Percentiles rank a stretch among this genome's conserved stretches.
phyloP scores from a whole-genome alignment of 2,329 filamentous ascomycete species.

The Fusarium gaditjirri region DNA sequence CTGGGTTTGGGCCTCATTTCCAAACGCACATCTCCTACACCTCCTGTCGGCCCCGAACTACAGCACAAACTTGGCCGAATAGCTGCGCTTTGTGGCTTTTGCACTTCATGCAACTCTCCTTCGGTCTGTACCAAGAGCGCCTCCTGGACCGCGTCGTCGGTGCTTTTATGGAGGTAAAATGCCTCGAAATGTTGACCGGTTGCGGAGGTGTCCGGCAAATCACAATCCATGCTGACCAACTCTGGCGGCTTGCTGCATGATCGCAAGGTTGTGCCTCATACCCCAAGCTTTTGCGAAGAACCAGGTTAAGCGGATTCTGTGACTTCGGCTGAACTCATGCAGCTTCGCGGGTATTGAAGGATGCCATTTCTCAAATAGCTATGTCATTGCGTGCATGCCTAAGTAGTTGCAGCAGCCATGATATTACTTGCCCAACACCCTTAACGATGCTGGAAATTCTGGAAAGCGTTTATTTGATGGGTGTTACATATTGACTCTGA shows the following conservation, averaged over 20 bases:
- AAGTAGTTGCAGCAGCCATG: constrained; percentile 26
- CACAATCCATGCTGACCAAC: constrained; percentile 24
- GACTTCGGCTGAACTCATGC: constrained; percentile 27
- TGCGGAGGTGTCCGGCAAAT: constrained; percentile 31
- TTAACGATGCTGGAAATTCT: constrained; percentile 5
- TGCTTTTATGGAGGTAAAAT: constrained; percentile 23
- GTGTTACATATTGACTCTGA: constrained; percentile 11
- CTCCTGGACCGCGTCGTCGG: constrained; percentile 36
- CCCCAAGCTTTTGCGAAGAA: constrained; percentile 6
- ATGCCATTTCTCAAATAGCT: constrained; percentile 11
- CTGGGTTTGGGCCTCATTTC: constrained; percentile 32
- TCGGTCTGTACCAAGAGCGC: constrained; percentile 36
- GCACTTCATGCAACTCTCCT: constrained; percentile 32
- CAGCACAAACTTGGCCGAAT: constrained; percentile 25
- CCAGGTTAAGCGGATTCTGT: constrained; percentile 1
- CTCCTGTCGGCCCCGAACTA: constrained; percentile 2
- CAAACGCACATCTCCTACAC: constrained; percentile 14
- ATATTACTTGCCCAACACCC: not conserved
- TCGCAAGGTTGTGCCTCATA: constrained; percentile 34
- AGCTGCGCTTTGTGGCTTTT: constrained; percentile 24
- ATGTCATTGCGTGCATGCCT: constrained; percentile 23
- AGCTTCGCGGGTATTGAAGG: constrained; percentile 22
- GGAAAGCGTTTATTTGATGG: constrained; percentile 8
- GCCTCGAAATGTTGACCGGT: constrained; percentile 37
- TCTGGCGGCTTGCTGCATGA: constrained; percentile 36